A percentile compares a stretch with the other conserved stretches of the same genome.
Conservation (phyloP, 306 rosid genomes). For the Sphenostylis stenocarpa region DNA sequence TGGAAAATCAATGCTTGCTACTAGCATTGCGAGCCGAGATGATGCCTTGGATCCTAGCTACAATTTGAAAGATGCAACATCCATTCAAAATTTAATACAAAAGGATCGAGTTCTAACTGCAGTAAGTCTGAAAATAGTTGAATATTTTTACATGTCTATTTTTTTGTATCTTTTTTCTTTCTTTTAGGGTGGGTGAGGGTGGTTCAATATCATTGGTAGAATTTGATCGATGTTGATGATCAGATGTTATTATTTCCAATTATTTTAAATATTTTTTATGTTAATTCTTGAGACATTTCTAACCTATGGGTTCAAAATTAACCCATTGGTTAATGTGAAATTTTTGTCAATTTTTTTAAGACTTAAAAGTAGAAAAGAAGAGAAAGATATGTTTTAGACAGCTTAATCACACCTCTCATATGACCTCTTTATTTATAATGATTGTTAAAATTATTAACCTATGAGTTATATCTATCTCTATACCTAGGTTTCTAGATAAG, state of each 20-base stretch:
- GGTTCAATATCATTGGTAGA: neutral
- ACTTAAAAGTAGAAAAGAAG: no score
- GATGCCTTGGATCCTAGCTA: conserved; percentile 53
- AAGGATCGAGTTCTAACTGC: conserved; percentile 91
- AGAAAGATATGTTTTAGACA: no score
- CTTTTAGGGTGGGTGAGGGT: neutral
- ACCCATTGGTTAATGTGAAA: neutral
- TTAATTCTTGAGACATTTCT: neutral
- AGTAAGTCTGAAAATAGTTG: conserved; percentile 54
- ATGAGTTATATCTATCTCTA: no score
- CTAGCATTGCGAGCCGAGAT: conserved; percentile 72
- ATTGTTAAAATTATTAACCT: no score
- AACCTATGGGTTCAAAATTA: neutral
- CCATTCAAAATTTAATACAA: conserved; percentile 81
- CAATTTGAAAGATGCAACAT: conserved; percentile 63
- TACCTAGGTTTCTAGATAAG: no score
- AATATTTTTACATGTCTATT: neutral
- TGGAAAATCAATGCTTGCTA: conserved; percentile 89
- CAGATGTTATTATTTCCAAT: conserved; percentile 1
- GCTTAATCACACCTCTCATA: no score
- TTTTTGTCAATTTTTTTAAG: neutral
- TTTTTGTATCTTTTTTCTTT: neutral
- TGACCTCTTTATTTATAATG: no score
- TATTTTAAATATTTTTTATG: neutral
- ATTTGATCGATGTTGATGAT: neutral